Evolutionary conservation across 2,329 filamentous ascomycete genomes (phyloP).

Genomic region (Diplodia mutila): DNA sequence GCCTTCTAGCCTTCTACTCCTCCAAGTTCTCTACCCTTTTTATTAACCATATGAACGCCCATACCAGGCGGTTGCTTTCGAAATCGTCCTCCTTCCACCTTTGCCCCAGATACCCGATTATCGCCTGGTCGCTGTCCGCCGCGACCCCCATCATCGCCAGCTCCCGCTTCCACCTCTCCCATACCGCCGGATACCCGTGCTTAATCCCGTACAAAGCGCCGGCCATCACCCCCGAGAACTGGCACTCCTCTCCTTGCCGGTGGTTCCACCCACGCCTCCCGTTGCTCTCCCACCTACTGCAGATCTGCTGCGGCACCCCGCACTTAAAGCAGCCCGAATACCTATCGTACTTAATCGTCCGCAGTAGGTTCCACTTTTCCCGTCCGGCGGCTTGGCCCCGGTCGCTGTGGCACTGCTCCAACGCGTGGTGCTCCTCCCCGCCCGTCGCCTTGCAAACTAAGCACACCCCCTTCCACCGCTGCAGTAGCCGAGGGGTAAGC

Average conservation of each 20-base stretch:
- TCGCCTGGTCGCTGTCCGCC: too few relatives aligned
- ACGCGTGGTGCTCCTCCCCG: conserved; percentile 18
- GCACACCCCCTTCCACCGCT: conserved; percentile 26
- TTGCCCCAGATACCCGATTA: too few relatives aligned
- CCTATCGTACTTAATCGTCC: conserved; percentile 22
- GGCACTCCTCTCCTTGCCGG: neutral
- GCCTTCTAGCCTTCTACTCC: too few relatives aligned
- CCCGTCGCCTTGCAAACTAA: conserved; percentile 27
- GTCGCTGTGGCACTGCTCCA: conserved; percentile 5
- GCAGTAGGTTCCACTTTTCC: conserved; percentile 5
- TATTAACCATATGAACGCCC: too few relatives aligned
- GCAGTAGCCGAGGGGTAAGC: conserved; percentile 25
- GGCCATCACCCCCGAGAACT: too few relatives aligned
- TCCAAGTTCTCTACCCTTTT: too few relatives aligned
- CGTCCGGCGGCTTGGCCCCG: neutral
- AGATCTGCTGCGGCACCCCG: conserved; percentile 26
- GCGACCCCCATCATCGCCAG: too few relatives aligned
- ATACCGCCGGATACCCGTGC: too few relatives aligned
- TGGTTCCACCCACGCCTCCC: conserved; percentile 9
- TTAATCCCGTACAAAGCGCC: too few relatives aligned
- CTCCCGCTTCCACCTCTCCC: too few relatives aligned
- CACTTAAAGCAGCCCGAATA: conserved; percentile 28
- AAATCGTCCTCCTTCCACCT: too few relatives aligned
- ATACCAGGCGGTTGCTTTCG: too few relatives aligned
- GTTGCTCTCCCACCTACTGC: conserved; percentile 21